Base-by-base conservation (phyloP, 2,329 filamentous ascomycete genomes). In the Huntiella omanensis region DNA sequence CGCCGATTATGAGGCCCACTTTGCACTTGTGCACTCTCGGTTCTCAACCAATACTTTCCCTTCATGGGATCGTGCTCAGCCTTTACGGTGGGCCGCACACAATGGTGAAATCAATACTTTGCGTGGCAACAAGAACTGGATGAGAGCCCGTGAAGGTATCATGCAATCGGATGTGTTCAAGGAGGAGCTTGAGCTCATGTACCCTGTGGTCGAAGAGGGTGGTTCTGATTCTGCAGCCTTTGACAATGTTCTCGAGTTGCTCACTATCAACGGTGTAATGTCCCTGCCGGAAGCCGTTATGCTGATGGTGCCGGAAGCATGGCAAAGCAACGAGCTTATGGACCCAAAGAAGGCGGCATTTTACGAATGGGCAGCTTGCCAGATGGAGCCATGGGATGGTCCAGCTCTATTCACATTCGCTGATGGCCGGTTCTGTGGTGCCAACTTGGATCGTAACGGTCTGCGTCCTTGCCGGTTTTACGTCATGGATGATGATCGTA, bases 41-140 rank as follows among this genome's bases (percentile, higher is more conserved):
- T 96, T 96, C 67, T 95, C 86, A 28, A 96, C 88, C 51, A 96
- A 96, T 70, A 96, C 88, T 45, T 96, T 96, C 65, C 88, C 88
- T 15, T 94, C 86, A 1, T 96, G 88, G 88, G 91, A 96, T 64
- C 83, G 88, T 66, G 91, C 88, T 51, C 88, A 96, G 67, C 88
- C 88, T 52, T 68, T 96, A 53, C 77, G 88, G 64, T 96, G 88
- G 88, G 87, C 87, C 53, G 88, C 88, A 57, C 88, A 96, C 70
- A 96, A 96, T 62, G 88, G 88, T 70, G 88, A 96, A 67, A 96
- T 96, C 60, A 96, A 96, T 64, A 96, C 88, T 1, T 69, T 96
- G 51, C 82, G 88, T 60, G 88, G 88, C 51, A 96, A 96, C 70
- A 96, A 96, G 73, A 96, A 96, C 66, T 96, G 88, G 88, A 96